These are phyloP conservation scores for Coemansia interrupta DNA, from an alignment of 192 early-diverging fungal species.

Conservation along the genomic window DNA sequence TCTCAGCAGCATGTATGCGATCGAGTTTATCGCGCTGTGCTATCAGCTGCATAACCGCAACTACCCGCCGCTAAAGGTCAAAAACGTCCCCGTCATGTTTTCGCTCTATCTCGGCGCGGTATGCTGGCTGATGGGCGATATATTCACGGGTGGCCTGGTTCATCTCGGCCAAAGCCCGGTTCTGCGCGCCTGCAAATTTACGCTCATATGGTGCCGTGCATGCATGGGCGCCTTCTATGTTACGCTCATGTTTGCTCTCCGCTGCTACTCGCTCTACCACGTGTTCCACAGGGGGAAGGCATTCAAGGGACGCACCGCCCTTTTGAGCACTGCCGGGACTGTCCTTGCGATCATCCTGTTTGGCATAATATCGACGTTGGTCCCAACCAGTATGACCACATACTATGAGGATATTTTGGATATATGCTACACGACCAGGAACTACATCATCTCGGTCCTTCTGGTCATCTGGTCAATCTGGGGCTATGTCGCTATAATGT, in stretches of 20 bases:
- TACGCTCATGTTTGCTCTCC: constrained; percentile 28
- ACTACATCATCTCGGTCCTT: constrained; percentile 19
- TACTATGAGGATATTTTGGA: constrained; percentile 34
- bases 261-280: constrained; percentile 40
- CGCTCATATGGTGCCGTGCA: constrained; percentile 31
- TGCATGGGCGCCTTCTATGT: constrained; percentile 40
- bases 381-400: constrained; percentile 23
- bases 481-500: constrained; percentile 23
- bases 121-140: constrained; percentile 37
- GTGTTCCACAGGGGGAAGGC: constrained; percentile 37
- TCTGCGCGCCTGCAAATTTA: constrained; percentile 31
- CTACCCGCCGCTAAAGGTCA: constrained; percentile 40
- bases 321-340: constrained; percentile 8
- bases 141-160: constrained; percentile 36
- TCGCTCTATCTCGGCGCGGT: constrained; percentile 32
- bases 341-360: constrained; percentile 19
- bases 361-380: constrained; percentile 28
- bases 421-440: constrained; percentile 22
- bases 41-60: constrained; percentile 36
- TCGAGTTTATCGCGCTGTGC: constrained; percentile 36
- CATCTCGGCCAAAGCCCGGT: constrained; percentile 22
- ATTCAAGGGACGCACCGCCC: constrained; percentile 16
- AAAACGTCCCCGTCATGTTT: constrained; percentile 42
- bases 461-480: constrained; percentile 29
- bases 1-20: constrained; percentile 27